Percentiles rank a stretch among this genome's conserved stretches.
Conservation (phyloP, 176 grass and related monocot species). For the Saccharum officinarum region DNA sequence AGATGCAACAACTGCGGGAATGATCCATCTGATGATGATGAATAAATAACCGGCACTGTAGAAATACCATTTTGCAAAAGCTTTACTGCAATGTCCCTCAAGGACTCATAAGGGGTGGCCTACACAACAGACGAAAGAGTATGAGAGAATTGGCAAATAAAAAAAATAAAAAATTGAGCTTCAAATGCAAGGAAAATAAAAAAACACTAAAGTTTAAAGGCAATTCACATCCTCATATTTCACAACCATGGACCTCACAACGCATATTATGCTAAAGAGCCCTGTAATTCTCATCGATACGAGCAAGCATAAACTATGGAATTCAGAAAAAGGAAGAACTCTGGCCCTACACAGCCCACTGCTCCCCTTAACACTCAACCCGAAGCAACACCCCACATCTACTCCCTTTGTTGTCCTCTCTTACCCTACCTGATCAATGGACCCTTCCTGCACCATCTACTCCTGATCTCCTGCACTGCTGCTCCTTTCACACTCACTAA, state of each 20-base stretch:
- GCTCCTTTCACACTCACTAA: not conserved
- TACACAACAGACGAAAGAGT: slow-evolving; percentile 32
- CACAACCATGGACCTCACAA: not conserved
- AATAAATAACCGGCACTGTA: slow-evolving; percentile 80
- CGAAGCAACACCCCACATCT: not conserved
- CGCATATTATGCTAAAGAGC: not conserved
- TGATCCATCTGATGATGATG: slow-evolving; percentile 78
- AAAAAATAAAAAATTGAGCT: not conserved
- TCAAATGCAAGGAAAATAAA: not conserved
- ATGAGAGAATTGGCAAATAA: slow-evolving; percentile 30
- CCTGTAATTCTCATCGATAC: not conserved
- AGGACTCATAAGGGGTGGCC: slow-evolving; percentile 80
- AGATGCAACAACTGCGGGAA: slow-evolving; percentile 96
- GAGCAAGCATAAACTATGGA: not conserved
- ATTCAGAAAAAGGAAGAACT: not conserved
- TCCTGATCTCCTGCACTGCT: not conserved
- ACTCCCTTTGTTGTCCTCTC: not conserved
- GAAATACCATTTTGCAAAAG: slow-evolving; percentile 84
- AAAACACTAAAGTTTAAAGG: not conserved
- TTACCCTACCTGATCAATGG: not conserved
- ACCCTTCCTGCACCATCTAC: not conserved
- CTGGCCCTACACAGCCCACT: not conserved
- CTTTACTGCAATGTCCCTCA: slow-evolving; percentile 84
- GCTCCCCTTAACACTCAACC: not conserved
- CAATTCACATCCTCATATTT: not conserved